Conservation (phyloP, 805 yeast genomes). For the Kurtzmaniella cleridarum region DNA sequence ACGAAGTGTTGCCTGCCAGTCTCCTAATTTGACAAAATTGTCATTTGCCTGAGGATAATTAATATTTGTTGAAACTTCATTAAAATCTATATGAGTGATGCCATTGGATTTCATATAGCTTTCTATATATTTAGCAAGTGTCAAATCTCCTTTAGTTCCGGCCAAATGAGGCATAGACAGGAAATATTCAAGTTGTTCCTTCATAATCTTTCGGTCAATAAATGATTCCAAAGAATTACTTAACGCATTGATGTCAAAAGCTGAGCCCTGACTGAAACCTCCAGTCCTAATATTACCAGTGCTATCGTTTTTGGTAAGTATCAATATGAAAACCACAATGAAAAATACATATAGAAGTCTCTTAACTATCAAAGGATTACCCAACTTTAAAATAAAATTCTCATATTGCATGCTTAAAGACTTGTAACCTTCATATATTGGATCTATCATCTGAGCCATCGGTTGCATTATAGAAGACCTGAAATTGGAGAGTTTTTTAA, state of each 20-base stretch:
- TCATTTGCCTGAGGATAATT: conserved; percentile 54
- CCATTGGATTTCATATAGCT: conserved; percentile 56
- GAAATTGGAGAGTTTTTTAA: conserved; percentile 26
- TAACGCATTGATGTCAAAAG: conserved; percentile 55
- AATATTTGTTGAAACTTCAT: conserved; percentile 48
- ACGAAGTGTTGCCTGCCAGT: conserved; percentile 33
- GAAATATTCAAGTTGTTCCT: conserved; percentile 63
- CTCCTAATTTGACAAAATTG: conserved; percentile 24
- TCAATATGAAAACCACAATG: conserved; percentile 53
- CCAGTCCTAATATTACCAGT: conserved; percentile 34
- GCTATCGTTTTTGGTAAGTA: conserved; percentile 53
- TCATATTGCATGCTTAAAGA: conserved; percentile 47
- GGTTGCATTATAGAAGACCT: conserved; percentile 37
- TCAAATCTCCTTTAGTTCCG: conserved; percentile 81
- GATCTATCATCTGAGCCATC: conserved; percentile 42
- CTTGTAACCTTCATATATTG: conserved; percentile 44
- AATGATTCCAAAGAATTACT: conserved; percentile 42
- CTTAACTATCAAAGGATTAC: conserved; percentile 81
- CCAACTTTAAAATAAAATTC: conserved; percentile 53
- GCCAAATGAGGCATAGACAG: conserved; percentile 82
- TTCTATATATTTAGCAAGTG: conserved; percentile 62
- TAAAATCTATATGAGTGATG: conserved; percentile 44
- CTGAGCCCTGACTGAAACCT: conserved; percentile 46
- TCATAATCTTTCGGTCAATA: conserved; percentile 53
- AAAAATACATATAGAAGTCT: conserved; percentile 67